Conservation (phyloP, 208 protist species). For the Crithidia thermophila region DNA sequence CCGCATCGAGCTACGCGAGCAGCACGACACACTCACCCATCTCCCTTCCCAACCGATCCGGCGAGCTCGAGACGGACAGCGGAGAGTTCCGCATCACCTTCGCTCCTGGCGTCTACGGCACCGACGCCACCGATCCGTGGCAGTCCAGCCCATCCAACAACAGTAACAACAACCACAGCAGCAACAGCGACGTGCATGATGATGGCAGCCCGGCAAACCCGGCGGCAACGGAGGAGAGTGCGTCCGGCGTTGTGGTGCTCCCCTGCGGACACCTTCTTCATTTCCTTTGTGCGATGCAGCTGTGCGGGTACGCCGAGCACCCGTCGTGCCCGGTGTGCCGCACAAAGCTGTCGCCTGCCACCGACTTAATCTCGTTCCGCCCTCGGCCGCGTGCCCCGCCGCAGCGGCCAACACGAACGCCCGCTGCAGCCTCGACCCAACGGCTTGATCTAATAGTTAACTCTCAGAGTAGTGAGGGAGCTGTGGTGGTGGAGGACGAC, state of each 20-base stretch:
- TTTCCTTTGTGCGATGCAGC: constrained; percentile 68
- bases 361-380: constrained; percentile 53
- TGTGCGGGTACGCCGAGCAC: constrained; percentile 51
- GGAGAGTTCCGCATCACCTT: constrained; percentile 50
- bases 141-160: background rate
- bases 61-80: background rate
- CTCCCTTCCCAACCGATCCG: background rate
- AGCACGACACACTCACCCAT: constrained; percentile 10
- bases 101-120: constrained; percentile 41
- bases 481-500: background rate
- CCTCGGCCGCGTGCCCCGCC: constrained; percentile 33
- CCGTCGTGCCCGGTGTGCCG: constrained; percentile 79
- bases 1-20: constrained; percentile 2
- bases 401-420: background rate
- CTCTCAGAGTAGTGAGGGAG: background rate
- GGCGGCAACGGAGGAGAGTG: constrained; percentile 16
- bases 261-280: constrained; percentile 85
- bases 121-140: constrained; percentile 23
- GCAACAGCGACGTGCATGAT: background rate
- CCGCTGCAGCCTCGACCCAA: too few species aligned
- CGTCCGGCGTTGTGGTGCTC: constrained; percentile 29
- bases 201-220: background rate
- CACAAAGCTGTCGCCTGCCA: constrained; percentile 15
- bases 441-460: too few species aligned
- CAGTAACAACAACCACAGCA: background rate